phyloP scores from a whole-genome alignment of 768 basidiomycete species.

The Macrolepiota albuminosa region DNA sequence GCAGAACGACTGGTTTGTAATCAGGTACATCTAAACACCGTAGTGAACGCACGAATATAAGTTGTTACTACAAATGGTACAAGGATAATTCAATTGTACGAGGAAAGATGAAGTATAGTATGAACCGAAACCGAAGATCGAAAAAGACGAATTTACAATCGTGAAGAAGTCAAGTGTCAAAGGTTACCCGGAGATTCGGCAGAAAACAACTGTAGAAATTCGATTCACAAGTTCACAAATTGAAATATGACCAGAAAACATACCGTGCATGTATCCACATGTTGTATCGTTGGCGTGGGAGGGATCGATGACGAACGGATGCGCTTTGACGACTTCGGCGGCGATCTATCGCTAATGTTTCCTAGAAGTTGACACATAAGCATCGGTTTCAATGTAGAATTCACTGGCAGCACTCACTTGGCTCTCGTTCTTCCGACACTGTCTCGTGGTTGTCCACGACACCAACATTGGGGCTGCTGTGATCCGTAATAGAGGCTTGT shows the following conservation, averaged over 20 bases:
- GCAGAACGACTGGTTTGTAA: neutral
- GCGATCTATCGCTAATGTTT: neutral
- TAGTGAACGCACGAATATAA: neutral
- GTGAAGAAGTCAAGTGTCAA: slow-evolving; percentile 12
- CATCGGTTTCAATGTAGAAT: neutral
- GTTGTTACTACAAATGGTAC: neutral
- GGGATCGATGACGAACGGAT: slow-evolving; percentile 32
- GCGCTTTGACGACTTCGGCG: slow-evolving; percentile 19
- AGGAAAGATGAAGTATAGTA: neutral
- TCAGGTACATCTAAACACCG: neutral
- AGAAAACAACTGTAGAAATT: slow-evolving; percentile 29
- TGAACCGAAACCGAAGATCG: slow-evolving; percentile 18
- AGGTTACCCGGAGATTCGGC: slow-evolving; percentile 38
- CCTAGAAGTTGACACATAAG: neutral
- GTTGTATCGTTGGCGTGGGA: slow-evolving; percentile 23
- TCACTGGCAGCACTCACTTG: neutral
- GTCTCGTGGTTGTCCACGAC: neutral
- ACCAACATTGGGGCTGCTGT: neutral
- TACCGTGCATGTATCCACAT: slow-evolving; percentile 14
- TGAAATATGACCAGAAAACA: neutral
- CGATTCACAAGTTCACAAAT: neutral
- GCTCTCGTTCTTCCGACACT: neutral
- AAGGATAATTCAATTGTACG: neutral
- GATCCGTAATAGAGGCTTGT: neutral
- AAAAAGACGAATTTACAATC: neutral